These are phyloP conservation scores for Eimeria acervulina DNA, from an alignment of 169 alveolate genomes.

Conservation along the genomic window DNA sequence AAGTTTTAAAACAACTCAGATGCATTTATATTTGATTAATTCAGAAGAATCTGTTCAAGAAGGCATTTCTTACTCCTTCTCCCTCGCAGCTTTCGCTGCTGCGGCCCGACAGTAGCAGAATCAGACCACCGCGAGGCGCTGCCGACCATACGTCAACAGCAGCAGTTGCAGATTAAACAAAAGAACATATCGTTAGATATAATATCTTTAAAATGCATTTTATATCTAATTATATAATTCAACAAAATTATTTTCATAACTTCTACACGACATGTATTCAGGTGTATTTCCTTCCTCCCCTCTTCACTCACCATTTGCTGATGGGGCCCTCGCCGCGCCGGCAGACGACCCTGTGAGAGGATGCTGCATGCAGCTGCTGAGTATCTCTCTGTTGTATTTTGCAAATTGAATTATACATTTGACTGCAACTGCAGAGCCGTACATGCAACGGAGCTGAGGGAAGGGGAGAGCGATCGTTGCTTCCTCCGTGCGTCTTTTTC, in stretches of 20 bases:
- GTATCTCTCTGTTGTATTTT: background rate
- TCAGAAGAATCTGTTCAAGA: background rate
- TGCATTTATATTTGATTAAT: background rate
- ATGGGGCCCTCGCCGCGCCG: conserved; percentile 57
- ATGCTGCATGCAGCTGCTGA: conserved; percentile 35
- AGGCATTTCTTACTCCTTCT: background rate
- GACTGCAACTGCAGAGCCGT: background rate
- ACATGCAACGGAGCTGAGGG: background rate
- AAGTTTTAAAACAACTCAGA: background rate
- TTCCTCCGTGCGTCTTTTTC: background rate
- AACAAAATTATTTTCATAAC: background rate
- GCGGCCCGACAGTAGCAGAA: conserved; percentile 49
- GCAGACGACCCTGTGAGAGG: conserved; percentile 15
- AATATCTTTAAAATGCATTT: background rate
- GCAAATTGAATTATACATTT: background rate
- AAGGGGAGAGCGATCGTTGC: background rate
- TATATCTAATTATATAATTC: background rate
- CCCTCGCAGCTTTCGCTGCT: conserved; percentile 25
- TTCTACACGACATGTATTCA: background rate
- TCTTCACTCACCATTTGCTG: background rate
- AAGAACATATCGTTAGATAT: background rate
- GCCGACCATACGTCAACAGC: conserved; percentile 38
- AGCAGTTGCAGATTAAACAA: background rate
- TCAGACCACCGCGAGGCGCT: conserved; percentile 54
- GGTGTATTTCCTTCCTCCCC: background rate